Evolutionary conservation across 805 yeast species (phyloP).

Genomic region (Metschnikowia dekortorum): DNA sequence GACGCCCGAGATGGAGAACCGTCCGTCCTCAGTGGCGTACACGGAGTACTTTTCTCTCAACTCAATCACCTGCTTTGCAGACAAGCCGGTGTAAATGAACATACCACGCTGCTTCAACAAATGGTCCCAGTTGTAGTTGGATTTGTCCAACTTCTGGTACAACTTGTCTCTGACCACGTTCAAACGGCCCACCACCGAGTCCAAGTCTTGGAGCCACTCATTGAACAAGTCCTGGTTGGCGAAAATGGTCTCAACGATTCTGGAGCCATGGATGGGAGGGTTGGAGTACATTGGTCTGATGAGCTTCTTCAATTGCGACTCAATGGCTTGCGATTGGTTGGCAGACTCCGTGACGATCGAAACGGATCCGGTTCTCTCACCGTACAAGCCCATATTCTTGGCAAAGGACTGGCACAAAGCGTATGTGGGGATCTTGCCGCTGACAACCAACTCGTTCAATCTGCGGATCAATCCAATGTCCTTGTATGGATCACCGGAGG

Average conservation of each 20-base stretch:
- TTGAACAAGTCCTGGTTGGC: slow-evolving; percentile 52
- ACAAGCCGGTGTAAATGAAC: slow-evolving; percentile 90
- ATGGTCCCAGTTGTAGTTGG: slow-evolving; percentile 77
- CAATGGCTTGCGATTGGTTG: slow-evolving; percentile 50
- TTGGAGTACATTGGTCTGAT: slow-evolving; percentile 87
- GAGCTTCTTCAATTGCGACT: slow-evolving; percentile 76
- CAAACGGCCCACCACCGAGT: slow-evolving; percentile 74
- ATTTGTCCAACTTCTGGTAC: slow-evolving; percentile 57
- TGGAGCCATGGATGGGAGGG: slow-evolving; percentile 93
- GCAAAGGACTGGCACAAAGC: slow-evolving; percentile 50
- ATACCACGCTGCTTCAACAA: slow-evolving; percentile 88
- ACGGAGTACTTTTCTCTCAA: slow-evolving; percentile 71
- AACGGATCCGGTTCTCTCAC: slow-evolving; percentile 71
- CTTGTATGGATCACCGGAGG: slow-evolving; percentile 73
- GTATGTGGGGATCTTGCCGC: slow-evolving; percentile 46
- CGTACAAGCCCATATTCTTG: slow-evolving; percentile 47
- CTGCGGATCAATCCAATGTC: slow-evolving; percentile 53
- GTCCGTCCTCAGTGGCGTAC: slow-evolving; percentile 85
- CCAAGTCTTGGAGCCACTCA: slow-evolving; percentile 82
- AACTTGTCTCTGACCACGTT: slow-evolving; percentile 64
- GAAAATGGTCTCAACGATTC: slow-evolving; percentile 76
- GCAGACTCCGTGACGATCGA: slow-evolving; percentile 56
- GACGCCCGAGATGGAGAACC: slow-evolving; percentile 88
- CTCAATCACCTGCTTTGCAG: slow-evolving; percentile 61
- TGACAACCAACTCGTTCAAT: slow-evolving; percentile 46